Percentiles rank a stretch among this genome's conserved stretches.
Conservation (phyloP, 768 basidiomycete genomes). For the Boletus rubroflammeus region DNA sequence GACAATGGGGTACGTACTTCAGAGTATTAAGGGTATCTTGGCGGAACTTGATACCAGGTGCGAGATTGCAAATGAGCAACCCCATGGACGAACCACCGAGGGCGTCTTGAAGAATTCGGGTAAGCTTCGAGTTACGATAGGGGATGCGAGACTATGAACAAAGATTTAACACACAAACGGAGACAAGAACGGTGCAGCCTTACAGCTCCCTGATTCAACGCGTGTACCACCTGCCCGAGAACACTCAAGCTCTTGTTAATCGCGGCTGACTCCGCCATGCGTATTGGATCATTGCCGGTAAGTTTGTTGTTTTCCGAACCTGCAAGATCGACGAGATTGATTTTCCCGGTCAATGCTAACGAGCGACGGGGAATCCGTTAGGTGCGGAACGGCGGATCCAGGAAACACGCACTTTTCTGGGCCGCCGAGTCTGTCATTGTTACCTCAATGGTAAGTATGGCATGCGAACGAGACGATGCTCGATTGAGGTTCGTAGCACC, state of each 20-base stretch:
- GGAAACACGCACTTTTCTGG: conserved; percentile 47
- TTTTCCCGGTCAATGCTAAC: conserved; percentile 66
- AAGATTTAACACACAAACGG: conserved; percentile 4
- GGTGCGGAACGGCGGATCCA: not conserved
- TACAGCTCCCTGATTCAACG: conserved; percentile 69
- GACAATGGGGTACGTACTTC: conserved; percentile 49
- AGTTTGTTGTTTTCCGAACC: conserved; percentile 92
- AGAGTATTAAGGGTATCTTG: conserved; percentile 89
- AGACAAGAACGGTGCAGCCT: conserved; percentile 17
- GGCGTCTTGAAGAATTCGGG: conserved; percentile 85
- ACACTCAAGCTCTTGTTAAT: conserved; percentile 90
- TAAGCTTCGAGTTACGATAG: conserved; percentile 87
- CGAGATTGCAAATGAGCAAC: conserved; percentile 81
- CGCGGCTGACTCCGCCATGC: conserved; percentile 84
- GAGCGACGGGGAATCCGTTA: not conserved
- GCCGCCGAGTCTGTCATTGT: conserved; percentile 50
- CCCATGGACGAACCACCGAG: conserved; percentile 80
- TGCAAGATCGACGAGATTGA: conserved; percentile 85
- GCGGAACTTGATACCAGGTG: conserved; percentile 76
- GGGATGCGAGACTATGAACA: conserved; percentile 66
- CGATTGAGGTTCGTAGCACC: conserved; percentile 84
- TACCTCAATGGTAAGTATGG: conserved; percentile 74
- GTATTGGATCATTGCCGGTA: conserved; percentile 81
- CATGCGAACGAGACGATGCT: conserved; percentile 85
- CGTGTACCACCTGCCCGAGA: conserved; percentile 84